Evolutionary conservation across 805 yeast species (phyloP), one percentile per base, ranked within the genome.

Genomic region (Candida taoyuanica): DNA sequence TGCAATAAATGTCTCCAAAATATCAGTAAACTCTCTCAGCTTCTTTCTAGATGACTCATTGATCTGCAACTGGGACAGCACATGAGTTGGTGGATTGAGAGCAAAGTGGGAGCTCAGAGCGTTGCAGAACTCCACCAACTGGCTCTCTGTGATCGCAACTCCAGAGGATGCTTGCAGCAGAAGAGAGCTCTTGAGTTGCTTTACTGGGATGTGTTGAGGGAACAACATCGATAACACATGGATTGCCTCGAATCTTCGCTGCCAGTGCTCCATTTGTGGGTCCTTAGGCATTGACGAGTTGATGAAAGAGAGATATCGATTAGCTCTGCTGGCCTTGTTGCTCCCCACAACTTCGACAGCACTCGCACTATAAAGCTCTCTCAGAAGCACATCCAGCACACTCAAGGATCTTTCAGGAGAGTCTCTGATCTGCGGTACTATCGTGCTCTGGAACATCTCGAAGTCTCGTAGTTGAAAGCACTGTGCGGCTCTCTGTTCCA

Each of bases 81-180:
- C 27, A 13, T 30, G 19, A 17, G 37, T 17, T 19, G 48, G 50
- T 27, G 42, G 39, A 17, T 43, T 37, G 16, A 33, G 36, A 4
- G 24, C 15, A 7, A 40, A 11, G 11, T 44, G 40, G 16, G 27
- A 27, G 5, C 38, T 17, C n/a, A 48, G 21, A 1, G 39, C 31
- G 4, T 36, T 25, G 3, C 44, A 12, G 17, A 27, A 44, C 14
- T 25, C 17, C 7, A 11, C 13, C 7, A 49, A 33, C 32, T 51
- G 53, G 3, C 26, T 30, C 8, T 29, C 31, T 1, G 45, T 30
- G 9, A 55, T 39, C 4, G 34, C 5, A 6, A 34, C 19, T 3
- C 59, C 59, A 2, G 55, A 36, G 7, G 41, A 28, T 3, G 44
- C 39, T 33, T 55, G 58, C 0, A 36, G 24, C 8, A 42, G 27